Conservation (phyloP, 306 rosid genomes). For the Casuarina cunninghamiana region DNA sequence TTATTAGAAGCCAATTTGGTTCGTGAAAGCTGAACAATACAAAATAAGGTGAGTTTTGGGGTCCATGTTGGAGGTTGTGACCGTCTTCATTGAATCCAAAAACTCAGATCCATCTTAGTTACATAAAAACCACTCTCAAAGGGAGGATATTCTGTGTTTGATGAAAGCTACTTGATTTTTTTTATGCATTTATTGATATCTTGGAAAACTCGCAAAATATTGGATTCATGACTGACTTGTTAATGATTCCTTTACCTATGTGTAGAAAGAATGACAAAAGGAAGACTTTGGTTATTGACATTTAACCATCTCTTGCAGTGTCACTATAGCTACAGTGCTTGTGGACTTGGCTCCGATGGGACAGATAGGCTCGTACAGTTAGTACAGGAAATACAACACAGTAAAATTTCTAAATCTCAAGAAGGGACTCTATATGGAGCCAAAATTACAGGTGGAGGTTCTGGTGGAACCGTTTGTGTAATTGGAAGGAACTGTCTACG, state of each 20-base stretch:
- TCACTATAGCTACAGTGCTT: slow-evolving; percentile 84
- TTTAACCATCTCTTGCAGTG: slow-evolving; percentile 52
- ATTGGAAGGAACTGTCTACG: slow-evolving; percentile 71
- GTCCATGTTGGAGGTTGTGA: neutral
- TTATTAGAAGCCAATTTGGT: neutral
- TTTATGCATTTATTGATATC: neutral
- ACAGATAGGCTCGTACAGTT: slow-evolving; percentile 86
- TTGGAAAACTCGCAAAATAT: neutral
- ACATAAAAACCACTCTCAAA: neutral
- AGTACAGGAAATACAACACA: slow-evolving; percentile 79
- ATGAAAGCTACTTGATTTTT: neutral
- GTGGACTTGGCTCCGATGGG: slow-evolving; percentile 91
- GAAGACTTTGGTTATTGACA: slow-evolving; percentile 3
- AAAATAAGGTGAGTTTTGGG: neutral
- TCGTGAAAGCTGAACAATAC: neutral
- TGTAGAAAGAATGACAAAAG: neutral
- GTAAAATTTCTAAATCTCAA: slow-evolving; percentile 51
- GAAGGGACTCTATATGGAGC: slow-evolving; percentile 80
- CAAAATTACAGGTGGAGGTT: slow-evolving; percentile 96
- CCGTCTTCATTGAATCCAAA: neutral
- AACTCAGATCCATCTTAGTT: neutral
- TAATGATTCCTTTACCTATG: neutral
- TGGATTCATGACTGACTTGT: neutral
- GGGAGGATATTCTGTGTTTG: neutral
- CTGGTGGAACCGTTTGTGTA: slow-evolving; percentile 90